Evolutionary conservation across 2,329 filamentous ascomycete genomes (phyloP).

Genomic region (Lasiodiplodia gonubiensis): DNA sequence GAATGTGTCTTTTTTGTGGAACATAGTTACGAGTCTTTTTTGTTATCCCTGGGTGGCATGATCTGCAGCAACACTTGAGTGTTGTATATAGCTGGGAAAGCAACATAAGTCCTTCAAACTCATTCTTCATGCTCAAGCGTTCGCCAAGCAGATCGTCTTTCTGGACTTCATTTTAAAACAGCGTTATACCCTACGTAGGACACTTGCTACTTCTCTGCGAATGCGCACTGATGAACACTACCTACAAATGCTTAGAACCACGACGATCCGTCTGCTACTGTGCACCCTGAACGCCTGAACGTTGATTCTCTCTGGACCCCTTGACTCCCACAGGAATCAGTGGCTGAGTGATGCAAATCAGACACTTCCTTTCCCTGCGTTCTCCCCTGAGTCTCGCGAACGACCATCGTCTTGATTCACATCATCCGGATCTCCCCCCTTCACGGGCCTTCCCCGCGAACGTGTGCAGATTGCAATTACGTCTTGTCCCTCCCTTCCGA

Average conservation of each 20-base stretch:
- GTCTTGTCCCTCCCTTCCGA: neutral
- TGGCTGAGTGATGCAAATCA: conserved; percentile 10
- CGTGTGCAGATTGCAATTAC: neutral
- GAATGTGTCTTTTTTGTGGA: neutral
- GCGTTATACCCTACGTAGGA: conserved; percentile 11
- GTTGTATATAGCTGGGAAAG: conserved; percentile 10
- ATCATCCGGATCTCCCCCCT: neutral
- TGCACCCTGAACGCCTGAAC: neutral
- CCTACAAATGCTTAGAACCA: neutral
- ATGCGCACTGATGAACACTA: neutral
- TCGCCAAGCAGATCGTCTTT: neutral
- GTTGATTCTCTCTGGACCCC: neutral
- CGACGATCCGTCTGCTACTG: neutral
- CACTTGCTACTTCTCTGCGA: neutral
- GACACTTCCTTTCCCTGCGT: conserved; percentile 2
- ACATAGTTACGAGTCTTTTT: conserved; percentile 21
- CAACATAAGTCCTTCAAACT: conserved; percentile 1
- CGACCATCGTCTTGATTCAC: neutral
- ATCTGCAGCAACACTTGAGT: neutral
- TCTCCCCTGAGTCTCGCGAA: neutral
- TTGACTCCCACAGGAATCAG: neutral
- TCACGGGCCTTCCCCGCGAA: neutral
- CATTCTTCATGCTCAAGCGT: conserved; percentile 6
- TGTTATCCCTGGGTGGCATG: neutral
- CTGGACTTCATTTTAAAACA: neutral